These are phyloP conservation scores for Aspergillus novoparasiticus DNA, from an alignment of 2,329 filamentous ascomycete species.

Conservation along the genomic window DNA sequence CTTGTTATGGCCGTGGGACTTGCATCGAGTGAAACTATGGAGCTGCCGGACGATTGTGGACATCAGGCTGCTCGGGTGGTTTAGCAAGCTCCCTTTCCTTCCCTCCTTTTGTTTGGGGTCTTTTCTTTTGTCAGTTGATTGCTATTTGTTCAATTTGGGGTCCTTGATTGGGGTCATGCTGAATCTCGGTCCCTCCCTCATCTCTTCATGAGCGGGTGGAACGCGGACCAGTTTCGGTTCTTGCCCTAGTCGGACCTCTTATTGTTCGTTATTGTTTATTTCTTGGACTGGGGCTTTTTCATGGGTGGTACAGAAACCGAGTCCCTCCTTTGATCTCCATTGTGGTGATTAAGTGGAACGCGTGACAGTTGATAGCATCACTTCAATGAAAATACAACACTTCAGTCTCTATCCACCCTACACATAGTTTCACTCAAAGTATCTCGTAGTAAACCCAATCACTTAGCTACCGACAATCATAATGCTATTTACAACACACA, in stretches of 20 bases:
- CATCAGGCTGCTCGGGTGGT: too few species aligned
- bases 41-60: not conserved
- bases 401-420: not conserved
- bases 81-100: not conserved
- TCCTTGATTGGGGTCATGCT: not conserved
- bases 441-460: not conserved
- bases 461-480: not conserved
- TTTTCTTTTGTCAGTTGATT: not conserved
- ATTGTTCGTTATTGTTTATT: not conserved
- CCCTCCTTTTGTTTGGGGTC: not conserved
- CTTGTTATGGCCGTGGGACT: not conserved
- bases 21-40: not conserved
- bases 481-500: not conserved
- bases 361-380: not conserved
- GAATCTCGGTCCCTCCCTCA: too few species aligned
- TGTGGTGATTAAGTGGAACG: not conserved
- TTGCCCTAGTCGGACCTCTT: not conserved
- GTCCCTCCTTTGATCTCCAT: not conserved
- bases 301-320: not conserved
- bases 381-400: not conserved
- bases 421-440: not conserved
- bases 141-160: not conserved
- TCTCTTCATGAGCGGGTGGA: too few species aligned
- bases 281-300: not conserved
- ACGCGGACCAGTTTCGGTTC: not conserved